phyloP scores from a whole-genome alignment of 2,329 filamentous ascomycete species.

The Colletotrichum eleusines region DNA sequence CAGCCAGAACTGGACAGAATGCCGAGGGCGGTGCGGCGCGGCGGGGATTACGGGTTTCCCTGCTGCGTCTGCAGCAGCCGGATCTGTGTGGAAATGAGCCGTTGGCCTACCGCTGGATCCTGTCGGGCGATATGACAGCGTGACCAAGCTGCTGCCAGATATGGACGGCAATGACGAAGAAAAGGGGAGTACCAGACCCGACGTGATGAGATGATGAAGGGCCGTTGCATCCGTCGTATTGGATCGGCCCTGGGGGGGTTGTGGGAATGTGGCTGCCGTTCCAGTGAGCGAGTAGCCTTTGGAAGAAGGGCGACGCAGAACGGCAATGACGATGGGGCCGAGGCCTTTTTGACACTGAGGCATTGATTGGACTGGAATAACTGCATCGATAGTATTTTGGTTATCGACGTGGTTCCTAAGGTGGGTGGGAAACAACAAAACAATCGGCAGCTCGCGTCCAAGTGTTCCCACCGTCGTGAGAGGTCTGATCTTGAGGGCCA shows the following conservation, averaged over 20 bases:
- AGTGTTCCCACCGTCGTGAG: constrained; percentile 10
- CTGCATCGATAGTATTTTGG: not conserved
- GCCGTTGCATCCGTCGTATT: not conserved
- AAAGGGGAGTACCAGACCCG: not conserved
- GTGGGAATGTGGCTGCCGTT: not conserved
- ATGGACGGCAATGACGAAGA: not conserved
- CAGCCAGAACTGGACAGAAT: constrained; percentile 4
- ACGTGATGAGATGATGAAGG: not conserved
- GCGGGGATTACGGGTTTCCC: constrained; percentile 19
- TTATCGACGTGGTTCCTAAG: not conserved
- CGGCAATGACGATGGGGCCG: not conserved
- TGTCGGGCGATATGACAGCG: constrained; percentile 2
- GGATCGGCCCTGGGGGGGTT: not conserved
- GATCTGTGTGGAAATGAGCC: not conserved
- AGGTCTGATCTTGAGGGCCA: constrained; percentile 11
- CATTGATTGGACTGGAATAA: constrained; percentile 6
- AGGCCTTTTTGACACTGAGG: constrained; percentile 14
- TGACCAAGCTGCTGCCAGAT: not conserved
- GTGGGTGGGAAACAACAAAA: constrained; percentile 13
- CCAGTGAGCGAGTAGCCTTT: not conserved
- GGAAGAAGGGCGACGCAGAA: not conserved
- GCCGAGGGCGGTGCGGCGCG: constrained; percentile 20
- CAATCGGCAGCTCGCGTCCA: constrained; percentile 6
- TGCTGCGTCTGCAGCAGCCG: constrained; percentile 2
- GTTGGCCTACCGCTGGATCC: not conserved